These are phyloP conservation scores for Mycena vulgaris DNA, from an alignment of 768 basidiomycete species.

Conservation along the genomic window DNA sequence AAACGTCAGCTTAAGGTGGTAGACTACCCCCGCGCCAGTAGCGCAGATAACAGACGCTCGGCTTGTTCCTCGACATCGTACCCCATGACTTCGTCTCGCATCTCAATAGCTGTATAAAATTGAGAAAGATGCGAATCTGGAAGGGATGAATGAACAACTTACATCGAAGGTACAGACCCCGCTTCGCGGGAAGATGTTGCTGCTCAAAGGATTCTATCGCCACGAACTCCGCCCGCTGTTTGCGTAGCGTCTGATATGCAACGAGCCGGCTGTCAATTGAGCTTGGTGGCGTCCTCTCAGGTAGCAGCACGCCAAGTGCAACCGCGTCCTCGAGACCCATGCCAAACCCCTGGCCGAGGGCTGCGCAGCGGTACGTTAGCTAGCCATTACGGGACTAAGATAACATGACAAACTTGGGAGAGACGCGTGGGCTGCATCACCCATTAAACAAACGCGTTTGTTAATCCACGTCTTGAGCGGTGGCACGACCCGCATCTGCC, in stretches of 20 bases:
- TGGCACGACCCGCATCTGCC: constrained; percentile 34
- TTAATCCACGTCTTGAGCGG: constrained; percentile 29
- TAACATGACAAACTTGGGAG: constrained; percentile 26
- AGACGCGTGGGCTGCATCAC: constrained; percentile 33
- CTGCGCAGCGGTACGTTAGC: background rate
- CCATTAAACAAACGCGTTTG: constrained; percentile 20
- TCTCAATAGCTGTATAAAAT: constrained; percentile 11
- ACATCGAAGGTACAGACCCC: constrained; percentile 33
- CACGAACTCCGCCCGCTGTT: constrained; percentile 33
- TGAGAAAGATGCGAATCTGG: background rate
- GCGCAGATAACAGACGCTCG: constrained; percentile 3
- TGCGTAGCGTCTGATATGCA: constrained; percentile 31
- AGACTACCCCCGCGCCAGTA: background rate
- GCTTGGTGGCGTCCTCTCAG: background rate
- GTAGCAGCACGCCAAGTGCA: constrained; percentile 20
- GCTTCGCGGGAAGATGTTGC: constrained; percentile 26
- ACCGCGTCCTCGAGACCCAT: constrained; percentile 35
- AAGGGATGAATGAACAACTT: background rate
- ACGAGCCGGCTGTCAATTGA: constrained; percentile 8
- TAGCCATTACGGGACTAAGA: background rate
- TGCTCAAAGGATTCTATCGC: constrained; percentile 31
- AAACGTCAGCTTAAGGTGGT: too few relatives aligned
- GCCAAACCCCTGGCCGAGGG: constrained; percentile 34
- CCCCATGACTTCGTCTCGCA: constrained; percentile 32
- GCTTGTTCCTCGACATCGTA: constrained; percentile 26